Base-by-base conservation (phyloP, 345 rosid species). In the Isatis tinctoria region DNA sequence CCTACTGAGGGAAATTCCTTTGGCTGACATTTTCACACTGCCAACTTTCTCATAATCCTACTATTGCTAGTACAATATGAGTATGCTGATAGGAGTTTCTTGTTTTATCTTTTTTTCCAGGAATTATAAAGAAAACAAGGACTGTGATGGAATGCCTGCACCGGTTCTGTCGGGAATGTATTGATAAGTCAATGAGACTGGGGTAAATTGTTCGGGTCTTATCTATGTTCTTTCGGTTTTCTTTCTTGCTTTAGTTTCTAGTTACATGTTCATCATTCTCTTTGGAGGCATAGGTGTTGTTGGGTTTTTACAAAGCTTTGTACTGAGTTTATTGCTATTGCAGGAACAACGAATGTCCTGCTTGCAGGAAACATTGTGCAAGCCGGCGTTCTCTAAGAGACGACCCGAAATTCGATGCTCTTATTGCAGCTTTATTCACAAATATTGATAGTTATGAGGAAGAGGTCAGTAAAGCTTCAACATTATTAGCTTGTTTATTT, bases 111-210 rank as follows among this genome's bases (percentile, higher is more conserved):
- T 18, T 75, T 75, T 18, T 74, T 52, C 33, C 67, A 89, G 97
- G 97, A 49, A 87, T 91, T 67, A 91, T 91, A 54, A 87, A 83
- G 71, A 91, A 89, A 75, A 91, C 97, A 32, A 85, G 95, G 78
- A 89, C 97, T 52, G 95, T 91, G 41, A 91, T 86, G 93, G 97
- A 89, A 75, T 91, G 97, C 60, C 78, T 91, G 54, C 95, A 91
- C 77, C 87, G 97, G 43, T 91, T 91, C 82, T 91, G 97, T 74
- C 76, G 92, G 72, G 93, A 87, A 80, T 91, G 97, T 81, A 89
- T 91, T 36, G 97, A 86, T 83, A 89, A 87, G 79, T 87, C 92
- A 49, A 89, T 91, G 97, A 76, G 92, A 49, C 77, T 91, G 53
- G 90, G 97, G 95, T 91, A 10, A 4, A 59, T 2, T 20, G 24